Base-by-base conservation (phyloP, 768 basidiomycete genomes). In the Leccinum ochraceum region DNA sequence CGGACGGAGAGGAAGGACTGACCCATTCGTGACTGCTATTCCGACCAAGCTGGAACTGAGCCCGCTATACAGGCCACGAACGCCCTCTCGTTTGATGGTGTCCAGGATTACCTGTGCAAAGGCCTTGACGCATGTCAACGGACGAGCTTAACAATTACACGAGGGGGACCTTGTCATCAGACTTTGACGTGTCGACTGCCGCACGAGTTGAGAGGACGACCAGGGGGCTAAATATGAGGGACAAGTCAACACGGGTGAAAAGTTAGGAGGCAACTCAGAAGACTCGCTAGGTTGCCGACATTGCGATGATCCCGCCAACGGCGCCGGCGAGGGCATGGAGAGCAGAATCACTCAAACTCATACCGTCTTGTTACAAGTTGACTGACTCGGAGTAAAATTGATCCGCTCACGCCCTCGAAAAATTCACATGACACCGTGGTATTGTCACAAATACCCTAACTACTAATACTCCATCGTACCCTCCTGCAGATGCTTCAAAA, bases 21-120 rank as follows among this genome's bases (percentile, higher is more conserved):
- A 90, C 92, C 90, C 90, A 67, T 98, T 98, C 20, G 97, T 97
- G 36, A 97, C 81, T 5, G 93, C 94, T 63, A 99, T 92, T 6
- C 94, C 96, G 39, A 95, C 76, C 58, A 99, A 77, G 67, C 90
- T 91, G 14, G 94, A 92, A 62, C 80, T 83, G 36, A 99, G 75
- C 0, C 97, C 97, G 64, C 86, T 88, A 73, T 98, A 99, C 14
- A 99, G 76, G 2, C 93, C 95, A 3, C 82, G 65, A 24, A 93
- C 62, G 28, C 97, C 96, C 75, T 98, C 96, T 20, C 87, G 83
- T 72, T 88, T 86, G 75, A 96, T 78, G 61, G 90, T 88, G 70
- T 92, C 89, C 53, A 88, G 63, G 16, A 93, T 76, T 6, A 85
- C 86, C 69, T 88, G 83, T 60, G 83, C 84, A 26, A 83, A 77